Percentiles rank a stretch among this genome's conserved stretches.
Evolutionary conservation across 345 rosid species (phyloP).

Genomic region (Gossypium bickii): DNA sequence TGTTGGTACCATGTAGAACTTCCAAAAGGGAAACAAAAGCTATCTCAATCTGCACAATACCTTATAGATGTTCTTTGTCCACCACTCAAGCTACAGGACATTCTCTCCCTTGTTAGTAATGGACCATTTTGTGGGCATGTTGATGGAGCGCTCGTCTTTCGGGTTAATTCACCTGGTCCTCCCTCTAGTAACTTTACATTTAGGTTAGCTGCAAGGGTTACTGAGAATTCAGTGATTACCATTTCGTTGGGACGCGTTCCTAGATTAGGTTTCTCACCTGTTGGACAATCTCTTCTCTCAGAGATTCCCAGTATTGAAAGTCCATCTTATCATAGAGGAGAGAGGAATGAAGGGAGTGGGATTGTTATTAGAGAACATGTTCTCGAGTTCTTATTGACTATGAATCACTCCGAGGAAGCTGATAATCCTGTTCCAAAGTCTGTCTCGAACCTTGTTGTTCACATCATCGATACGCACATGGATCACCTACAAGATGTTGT

Average conservation of each 20-base stretch:
- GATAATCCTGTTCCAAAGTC: slow-evolving; percentile 93
- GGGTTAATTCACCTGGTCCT: slow-evolving; percentile 95
- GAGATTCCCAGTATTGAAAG: slow-evolving; percentile 91
- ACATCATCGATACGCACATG: slow-evolving; percentile 80
- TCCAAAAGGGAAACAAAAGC: slow-evolving; percentile 79
- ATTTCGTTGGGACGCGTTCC: slow-evolving; percentile 93
- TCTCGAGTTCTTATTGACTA: slow-evolving; percentile 85
- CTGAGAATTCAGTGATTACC: slow-evolving; percentile 82
- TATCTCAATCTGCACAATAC: slow-evolving; percentile 78
- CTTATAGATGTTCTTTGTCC: slow-evolving; percentile 95
- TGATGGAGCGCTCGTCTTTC: slow-evolving; percentile 87
- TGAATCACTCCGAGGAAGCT: slow-evolving; percentile 98
- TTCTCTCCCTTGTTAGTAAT: slow-evolving; percentile 82
- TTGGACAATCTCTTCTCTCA: slow-evolving; percentile 74
- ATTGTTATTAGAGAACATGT: slow-evolving; percentile 92
- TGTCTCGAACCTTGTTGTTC: slow-evolving; percentile 84
- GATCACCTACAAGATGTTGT: slow-evolving; percentile 94
- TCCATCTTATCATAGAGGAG: slow-evolving; percentile 41
- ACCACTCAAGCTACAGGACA: slow-evolving; percentile 92
- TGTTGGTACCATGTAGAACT: slow-evolving; percentile 97
- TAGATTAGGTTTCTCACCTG: slow-evolving; percentile 79
- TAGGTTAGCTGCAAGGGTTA: slow-evolving; percentile 87
- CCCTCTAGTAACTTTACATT: slow-evolving; percentile 74
- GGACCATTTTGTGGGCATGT: slow-evolving; percentile 93
- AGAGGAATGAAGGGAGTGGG: slow-evolving; percentile 58